Percentiles rank a stretch among this genome's conserved stretches.
phyloP scores from a whole-genome alignment of 208 protist genomes.

The Leishmania guyanensis region DNA sequence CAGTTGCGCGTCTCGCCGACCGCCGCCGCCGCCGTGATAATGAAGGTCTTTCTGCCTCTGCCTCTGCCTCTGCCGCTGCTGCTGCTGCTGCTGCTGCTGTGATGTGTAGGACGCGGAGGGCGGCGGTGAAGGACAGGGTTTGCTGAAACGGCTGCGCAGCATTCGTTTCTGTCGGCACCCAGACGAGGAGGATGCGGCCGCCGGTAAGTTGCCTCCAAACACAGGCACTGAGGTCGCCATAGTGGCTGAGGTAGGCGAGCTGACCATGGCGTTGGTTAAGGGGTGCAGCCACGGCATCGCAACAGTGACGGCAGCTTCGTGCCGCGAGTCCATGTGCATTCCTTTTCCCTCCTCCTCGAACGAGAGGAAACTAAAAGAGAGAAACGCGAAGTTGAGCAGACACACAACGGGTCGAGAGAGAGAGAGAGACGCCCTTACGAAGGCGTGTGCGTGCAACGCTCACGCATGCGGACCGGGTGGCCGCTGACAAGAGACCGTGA shows the following conservation, averaged over 20 bases:
- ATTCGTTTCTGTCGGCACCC: background rate
- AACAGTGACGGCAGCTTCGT: constrained; percentile 1
- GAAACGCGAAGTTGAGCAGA: background rate
- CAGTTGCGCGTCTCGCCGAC: background rate
- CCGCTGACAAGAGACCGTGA: background rate
- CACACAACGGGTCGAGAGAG: background rate
- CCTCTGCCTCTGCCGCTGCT: background rate
- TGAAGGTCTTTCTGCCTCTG: background rate
- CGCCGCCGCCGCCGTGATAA: background rate
- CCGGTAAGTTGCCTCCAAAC: constrained; percentile 1
- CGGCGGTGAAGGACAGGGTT: background rate
- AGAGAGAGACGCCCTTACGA: background rate
- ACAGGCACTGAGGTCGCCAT: background rate
- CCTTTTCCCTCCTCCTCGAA: no score
- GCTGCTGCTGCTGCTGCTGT: background rate
- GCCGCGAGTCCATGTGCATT: constrained; percentile 1
- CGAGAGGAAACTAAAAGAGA: background rate
- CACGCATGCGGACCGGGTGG: background rate
- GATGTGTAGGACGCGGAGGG: background rate
- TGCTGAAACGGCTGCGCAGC: background rate
- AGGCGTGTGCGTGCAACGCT: background rate
- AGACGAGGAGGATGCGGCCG: background rate
- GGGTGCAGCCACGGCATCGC: constrained; percentile 7
- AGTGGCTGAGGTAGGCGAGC: constrained; percentile 13
- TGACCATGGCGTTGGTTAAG: constrained; percentile 14